A percentile compares a stretch with the other conserved stretches of the same genome.
Evolutionary conservation across 352 stramenopile species (phyloP).

Genomic region (Globisporangium solare): DNA sequence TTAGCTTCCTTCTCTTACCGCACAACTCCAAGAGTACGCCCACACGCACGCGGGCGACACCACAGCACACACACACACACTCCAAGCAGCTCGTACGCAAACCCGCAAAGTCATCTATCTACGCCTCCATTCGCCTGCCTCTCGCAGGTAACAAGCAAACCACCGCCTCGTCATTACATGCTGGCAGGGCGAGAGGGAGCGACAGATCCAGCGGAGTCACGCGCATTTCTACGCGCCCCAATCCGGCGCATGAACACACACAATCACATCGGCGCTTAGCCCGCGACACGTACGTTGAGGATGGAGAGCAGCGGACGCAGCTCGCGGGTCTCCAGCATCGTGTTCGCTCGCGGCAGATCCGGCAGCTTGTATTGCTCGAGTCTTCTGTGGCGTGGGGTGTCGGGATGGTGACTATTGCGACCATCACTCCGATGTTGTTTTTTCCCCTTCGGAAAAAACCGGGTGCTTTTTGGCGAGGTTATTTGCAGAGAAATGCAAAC

Average conservation of each 20-base stretch:
- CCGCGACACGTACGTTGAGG: conserved; percentile 59
- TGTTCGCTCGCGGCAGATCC: neutral
- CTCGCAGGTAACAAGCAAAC: neutral
- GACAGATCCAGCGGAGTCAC: no score
- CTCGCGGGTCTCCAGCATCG: conserved; percentile 80
- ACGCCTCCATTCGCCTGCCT: neutral
- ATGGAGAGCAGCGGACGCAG: conserved; percentile 75
- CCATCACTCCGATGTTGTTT: neutral
- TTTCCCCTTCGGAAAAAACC: neutral
- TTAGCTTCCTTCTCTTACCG: no score
- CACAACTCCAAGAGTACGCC: no score
- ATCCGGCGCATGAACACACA: neutral
- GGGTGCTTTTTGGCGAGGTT: neutral
- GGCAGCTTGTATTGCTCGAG: conserved; percentile 7
- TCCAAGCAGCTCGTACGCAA: no score
- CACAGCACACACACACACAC: no score
- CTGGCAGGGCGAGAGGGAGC: no score
- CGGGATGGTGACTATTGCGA: neutral
- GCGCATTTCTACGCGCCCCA: neutral
- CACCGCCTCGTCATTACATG: no score
- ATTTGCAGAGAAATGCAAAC: neutral
- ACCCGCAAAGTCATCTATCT: no score
- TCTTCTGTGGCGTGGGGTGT: conserved; percentile 15
- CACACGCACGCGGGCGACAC: no score
- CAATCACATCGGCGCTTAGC: neutral